Base-by-base conservation (phyloP, 2,329 filamentous ascomycete genomes). In the Diaporthe humulicola region DNA sequence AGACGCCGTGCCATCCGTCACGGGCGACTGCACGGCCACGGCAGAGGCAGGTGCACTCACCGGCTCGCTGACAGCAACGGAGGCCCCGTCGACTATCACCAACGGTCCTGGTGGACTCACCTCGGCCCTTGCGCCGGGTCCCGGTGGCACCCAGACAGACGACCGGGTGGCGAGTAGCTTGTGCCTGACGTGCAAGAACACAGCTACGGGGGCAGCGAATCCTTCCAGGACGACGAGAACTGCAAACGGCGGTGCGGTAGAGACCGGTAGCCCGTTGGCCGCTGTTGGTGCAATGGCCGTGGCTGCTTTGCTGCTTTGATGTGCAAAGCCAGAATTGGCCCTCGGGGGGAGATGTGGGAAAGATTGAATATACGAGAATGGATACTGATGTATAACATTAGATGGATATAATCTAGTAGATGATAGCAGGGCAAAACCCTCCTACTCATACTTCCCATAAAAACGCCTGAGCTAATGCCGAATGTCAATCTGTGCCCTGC, bases 1-100 rank as follows among this genome's bases (percentile, higher is more conserved):
- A 5, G 50, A 71, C 42, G 74, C 74, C 0, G 71, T 75, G 8
- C 74, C 74, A 6, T 70, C 71, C 33, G 71, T 75, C 14, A 74
- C 64, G 1, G 74, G 74, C 12, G 57, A 71, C 38, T 73, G 71
- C 71, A 73, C 54, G 19, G 57, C 61, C 3, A 60, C 66, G 2
- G 38, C 45, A 4, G 48, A 42, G 25, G 14, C 64, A 10, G 19
- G 48, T 8, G 40, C 33, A 0, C 45, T 66, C 17, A 69, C 73
- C 0, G 54, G 33, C 28, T 70, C 73, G 5, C 36, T 74, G 25
- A 67, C 57, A 1, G 69, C 58, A 2, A 61, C 38, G 15, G 48
- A 42, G 22, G 58, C 42, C 9, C 67, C 73, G 9, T 38, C 73
- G 12, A 72, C 73, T 3, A 61, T 74, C 38, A 72, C 73, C 6